Conservation (phyloP, 371 early-diverging fungal genomes). For the Circinella minor region DNA sequence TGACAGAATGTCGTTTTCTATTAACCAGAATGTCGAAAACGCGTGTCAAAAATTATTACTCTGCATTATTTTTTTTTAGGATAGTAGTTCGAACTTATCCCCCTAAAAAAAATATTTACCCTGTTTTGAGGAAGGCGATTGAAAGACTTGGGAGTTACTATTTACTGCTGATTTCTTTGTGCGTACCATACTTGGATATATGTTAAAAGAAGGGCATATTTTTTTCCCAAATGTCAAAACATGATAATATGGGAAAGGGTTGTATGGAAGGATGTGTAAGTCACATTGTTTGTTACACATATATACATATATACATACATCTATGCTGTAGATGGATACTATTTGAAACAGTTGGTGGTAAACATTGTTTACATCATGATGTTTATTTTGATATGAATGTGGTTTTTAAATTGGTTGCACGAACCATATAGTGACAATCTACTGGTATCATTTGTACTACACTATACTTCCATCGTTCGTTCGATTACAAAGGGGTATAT, state of each 20-base stretch:
- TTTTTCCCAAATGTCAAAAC: neutral
- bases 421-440: no score
- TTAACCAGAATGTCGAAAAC: neutral
- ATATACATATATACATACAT: no score
- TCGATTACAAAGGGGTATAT: no score
- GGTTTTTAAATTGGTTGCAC: no score
- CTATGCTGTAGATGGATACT: no score
- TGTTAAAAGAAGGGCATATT: neutral
- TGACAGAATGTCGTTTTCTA: neutral
- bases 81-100: neutral
- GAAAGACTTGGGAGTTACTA: constrained; percentile 8
- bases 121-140: neutral
- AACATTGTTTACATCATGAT: no score
- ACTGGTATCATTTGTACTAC: no score
- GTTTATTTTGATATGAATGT: no score
- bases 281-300: neutral
- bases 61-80: neutral
- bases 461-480: no score
- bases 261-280: neutral
- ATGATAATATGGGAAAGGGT: neutral
- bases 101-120: neutral
- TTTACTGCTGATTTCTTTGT: constrained; percentile 20
- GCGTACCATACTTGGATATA: constrained; percentile 19
- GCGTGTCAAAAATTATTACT: neutral
- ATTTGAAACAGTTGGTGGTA: no score